phyloP scores from a whole-genome alignment of 805 yeast species.

The Candida vartiovaarae region DNA sequence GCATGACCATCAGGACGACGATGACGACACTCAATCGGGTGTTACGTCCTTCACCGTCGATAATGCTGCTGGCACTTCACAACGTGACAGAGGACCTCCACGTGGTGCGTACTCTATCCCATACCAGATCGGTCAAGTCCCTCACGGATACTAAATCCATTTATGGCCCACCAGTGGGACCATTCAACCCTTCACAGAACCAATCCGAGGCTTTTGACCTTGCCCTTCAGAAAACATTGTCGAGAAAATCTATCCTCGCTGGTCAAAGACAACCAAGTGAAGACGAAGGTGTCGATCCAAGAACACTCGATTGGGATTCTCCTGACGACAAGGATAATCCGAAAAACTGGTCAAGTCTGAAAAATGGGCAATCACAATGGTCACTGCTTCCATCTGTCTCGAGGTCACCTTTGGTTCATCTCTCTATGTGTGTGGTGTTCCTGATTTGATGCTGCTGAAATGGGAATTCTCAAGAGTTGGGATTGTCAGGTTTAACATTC shows the following conservation, averaged over 20 bases:
- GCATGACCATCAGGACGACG: background rate
- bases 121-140: constrained; percentile 10
- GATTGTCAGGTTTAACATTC: constrained; percentile 61
- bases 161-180: constrained; percentile 17
- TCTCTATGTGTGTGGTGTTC: constrained; percentile 57
- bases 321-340: constrained; percentile 61
- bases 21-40: constrained; percentile 4
- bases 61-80: background rate
- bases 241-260: constrained; percentile 18
- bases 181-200: constrained; percentile 3
- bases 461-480: constrained; percentile 56
- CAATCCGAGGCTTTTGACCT: constrained; percentile 17
- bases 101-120: no score
- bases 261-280: constrained; percentile 3
- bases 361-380: constrained; percentile 62
- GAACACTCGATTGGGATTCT: constrained; percentile 49
- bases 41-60: constrained; percentile 1
- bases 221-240: constrained; percentile 20
- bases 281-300: constrained; percentile 30
- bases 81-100: no score
- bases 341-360: constrained; percentile 57
- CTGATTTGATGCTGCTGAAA: constrained; percentile 38
- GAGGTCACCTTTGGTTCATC: constrained; percentile 75
- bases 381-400: constrained; percentile 56
- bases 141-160: constrained; percentile 10